Evolutionary conservation across 257 asterid species (phyloP), one percentile per base, ranked within the genome.

Genomic region (Nicotiana attenuata): DNA sequence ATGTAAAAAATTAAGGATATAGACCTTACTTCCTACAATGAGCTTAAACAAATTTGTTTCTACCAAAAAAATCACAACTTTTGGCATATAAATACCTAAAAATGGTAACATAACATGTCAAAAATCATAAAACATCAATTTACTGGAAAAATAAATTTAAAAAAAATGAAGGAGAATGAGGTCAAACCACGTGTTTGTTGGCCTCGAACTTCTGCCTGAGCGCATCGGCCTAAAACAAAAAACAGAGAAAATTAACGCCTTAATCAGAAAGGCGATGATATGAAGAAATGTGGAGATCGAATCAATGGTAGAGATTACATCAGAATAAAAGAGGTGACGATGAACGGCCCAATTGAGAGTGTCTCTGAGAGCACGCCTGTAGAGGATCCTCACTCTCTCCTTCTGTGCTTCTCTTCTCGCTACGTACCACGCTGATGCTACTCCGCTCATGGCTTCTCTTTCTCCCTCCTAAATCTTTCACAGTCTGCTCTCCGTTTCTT

Each of bases 361-460:
- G 13, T 41, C 50, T 41, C 50, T 41, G 50, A 41, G 50, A 41
- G 13, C 92, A 78, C 96, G 87, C 84, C 97, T 81, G 92, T 93
- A 95, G 83, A 95, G 97, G 91, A 90, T 92, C 91, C 99, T 83
- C 14, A 95, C 99, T 88, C 92, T 92, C 90, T 95, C 98, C 93
- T 91, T 95, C 93, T 93, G 99, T 24, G 94, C 93, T 17, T 97
- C 98, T 84, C 99, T 92, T 79, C 97, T 93, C 80, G 91, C 93
- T 35, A 93, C 65, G 88, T 91, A 92, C 86, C 97, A 92, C 59
- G 91, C 89, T 38, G 86, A 91, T 60, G 91, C 89, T 38, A 85
- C 79, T 20, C 61, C 55, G 86, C 93, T 95, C 98, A 93, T 93
- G 86, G 71, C 71, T 68, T 14, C 57, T 19, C 29, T 38, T 15